Evolutionary conservation across 768 basidiomycete genomes (phyloP).

Genomic region (Mycena leptocephala): DNA sequence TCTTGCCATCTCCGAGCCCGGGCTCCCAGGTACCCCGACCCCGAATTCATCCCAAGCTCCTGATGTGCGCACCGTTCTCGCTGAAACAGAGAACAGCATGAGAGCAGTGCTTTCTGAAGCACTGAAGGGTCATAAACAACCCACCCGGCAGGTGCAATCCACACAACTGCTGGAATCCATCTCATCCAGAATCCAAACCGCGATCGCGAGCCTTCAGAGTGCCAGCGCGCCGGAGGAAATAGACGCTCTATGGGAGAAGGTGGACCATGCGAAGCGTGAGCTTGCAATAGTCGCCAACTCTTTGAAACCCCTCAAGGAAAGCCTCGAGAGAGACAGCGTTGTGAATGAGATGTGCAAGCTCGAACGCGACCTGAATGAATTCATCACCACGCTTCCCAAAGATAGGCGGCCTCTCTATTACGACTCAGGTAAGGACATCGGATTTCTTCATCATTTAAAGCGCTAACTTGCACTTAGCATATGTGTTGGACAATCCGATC

Average conservation of each 20-base stretch:
- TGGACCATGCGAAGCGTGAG: background rate
- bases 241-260: background rate
- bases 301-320: background rate
- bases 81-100: background rate
- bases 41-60: background rate
- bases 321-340: background rate
- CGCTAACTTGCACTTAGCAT: background rate
- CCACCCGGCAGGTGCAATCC: background rate
- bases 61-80: background rate
- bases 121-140: constrained; percentile 2
- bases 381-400: background rate
- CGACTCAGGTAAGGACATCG: constrained; percentile 7
- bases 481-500: constrained; percentile 3
- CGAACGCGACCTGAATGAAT: background rate
- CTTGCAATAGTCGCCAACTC: background rate
- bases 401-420: constrained; percentile 3
- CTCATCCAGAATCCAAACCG: background rate
- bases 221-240: background rate
- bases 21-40: background rate
- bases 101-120: background rate
- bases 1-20: background rate
- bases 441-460: background rate
- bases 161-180: background rate
- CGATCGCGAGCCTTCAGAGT: background rate
- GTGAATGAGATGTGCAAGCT: background rate